Base-by-base conservation (phyloP, 192 early-diverging fungal genomes). In the Entomortierella lignicola region DNA sequence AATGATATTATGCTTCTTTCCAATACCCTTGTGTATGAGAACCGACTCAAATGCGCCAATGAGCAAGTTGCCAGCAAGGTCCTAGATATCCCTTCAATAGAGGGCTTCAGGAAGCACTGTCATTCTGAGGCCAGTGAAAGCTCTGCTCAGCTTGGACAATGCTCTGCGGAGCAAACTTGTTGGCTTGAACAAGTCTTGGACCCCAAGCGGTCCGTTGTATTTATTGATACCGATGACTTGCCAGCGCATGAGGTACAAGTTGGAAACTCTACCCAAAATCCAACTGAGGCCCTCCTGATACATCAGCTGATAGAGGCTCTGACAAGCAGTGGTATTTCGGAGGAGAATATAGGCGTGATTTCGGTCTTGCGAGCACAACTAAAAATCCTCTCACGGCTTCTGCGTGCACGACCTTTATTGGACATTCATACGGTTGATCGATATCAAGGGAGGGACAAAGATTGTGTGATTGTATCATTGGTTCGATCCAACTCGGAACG, bases 391-490 rank as follows among this genome's bases (percentile, higher is more conserved):
- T 54, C 73, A 13, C 72, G 86, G 12, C 64, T 67, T 17, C 66
- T 93, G 21, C 62, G 66, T 8, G 50, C 55, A 1, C 61, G 66
- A 27, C 54, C 81, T 12, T 63, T 63, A 1, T 60, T 98, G 12
- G 96, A 97, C 59, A 80, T 94, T 54, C 88, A 90, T 23, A 99
- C 97, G 4, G 90, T 99, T 32, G 97, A 99, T 82, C 89, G 91
- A 60, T 97, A 91, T 77, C 97, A 99, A 81, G 97, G 97, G 31
- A 90, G 94, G 18, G 97, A 99, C 74, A 95, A 96, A 72, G 91
- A 93, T 5, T 92, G 93, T 57, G 90, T 98, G n/a, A 73, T 99
- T 20, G 87, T 99, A 3, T 96, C 95, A 10, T 86, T 95, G 52
- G 96, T 98, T 25, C 85, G 96, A 51, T 93, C 92, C 58, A 99